These are phyloP conservation scores for Nitzschia inconspicua DNA, from an alignment of 108 stramenopile genomes.

Conservation along the genomic window DNA sequence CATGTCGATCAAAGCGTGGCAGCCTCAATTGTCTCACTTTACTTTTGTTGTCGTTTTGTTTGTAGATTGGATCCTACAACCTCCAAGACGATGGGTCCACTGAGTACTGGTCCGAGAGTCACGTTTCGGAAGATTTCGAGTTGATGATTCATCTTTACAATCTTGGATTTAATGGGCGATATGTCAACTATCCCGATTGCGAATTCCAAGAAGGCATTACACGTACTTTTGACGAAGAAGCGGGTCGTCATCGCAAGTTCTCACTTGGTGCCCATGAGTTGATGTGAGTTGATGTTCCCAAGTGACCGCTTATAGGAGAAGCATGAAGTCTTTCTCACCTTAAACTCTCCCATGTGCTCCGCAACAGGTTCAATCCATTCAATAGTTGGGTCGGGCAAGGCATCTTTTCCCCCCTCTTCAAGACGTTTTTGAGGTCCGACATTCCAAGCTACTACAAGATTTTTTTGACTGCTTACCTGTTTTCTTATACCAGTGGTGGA, in stretches of 20 bases:
- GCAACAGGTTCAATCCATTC: conserved; percentile 56
- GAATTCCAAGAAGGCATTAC: conserved; percentile 62
- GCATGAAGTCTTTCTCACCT: too few relatives aligned
- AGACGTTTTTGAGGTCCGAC: conserved; percentile 41
- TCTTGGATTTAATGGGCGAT: conserved; percentile 56
- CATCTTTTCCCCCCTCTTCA: conserved; percentile 46
- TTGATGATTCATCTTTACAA: conserved; percentile 61
- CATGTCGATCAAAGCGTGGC: neutral
- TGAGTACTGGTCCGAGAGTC: conserved; percentile 48
- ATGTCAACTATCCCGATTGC: conserved; percentile 48
- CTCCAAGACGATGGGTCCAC: conserved; percentile 30
- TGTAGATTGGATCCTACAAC: conserved; percentile 34
- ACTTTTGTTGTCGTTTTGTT: neutral
- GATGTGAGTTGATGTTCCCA: too few relatives aligned
- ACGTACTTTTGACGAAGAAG: conserved; percentile 63
- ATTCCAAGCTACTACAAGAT: conserved; percentile 64
- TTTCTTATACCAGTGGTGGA: conserved; percentile 48
- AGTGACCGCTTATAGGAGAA: too few relatives aligned
- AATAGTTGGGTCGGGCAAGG: conserved; percentile 44
- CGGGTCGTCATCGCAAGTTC: conserved; percentile 58
- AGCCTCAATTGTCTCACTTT: neutral
- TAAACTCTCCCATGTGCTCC: too few relatives aligned
- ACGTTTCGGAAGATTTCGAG: conserved; percentile 61
- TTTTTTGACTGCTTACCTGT: conserved; percentile 45
- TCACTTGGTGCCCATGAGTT: conserved; percentile 51